Evolutionary conservation across 805 yeast genomes (phyloP).

Genomic region (Yamadazyma laniorum): DNA sequence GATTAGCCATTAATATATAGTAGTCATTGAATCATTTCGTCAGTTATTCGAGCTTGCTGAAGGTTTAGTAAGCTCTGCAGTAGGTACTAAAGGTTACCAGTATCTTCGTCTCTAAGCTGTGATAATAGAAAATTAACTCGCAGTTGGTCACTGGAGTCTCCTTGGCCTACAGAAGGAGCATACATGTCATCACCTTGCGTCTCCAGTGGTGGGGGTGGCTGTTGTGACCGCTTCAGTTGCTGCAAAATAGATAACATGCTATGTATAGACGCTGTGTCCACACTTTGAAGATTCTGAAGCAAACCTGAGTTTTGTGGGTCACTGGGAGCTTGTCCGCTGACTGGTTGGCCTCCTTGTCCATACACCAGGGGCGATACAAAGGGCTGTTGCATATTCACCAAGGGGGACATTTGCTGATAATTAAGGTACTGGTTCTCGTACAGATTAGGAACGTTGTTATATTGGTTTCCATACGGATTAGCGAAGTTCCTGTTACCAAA

Average conservation of each 20-base stretch:
- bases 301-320: too few species aligned
- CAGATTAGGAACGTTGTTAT: too few species aligned
- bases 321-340: too few species aligned
- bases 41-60: neutral
- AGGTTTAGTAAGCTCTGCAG: too few species aligned
- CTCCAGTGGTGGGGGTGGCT: neutral
- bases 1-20: conserved; percentile 4
- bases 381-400: too few species aligned
- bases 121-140: conserved; percentile 13
- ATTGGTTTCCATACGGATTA: too few species aligned
- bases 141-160: neutral
- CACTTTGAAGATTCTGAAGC: conserved; percentile 14
- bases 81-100: too few species aligned
- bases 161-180: neutral
- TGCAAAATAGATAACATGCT: conserved; percentile 30
- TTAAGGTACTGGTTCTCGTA: too few species aligned
- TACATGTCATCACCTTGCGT: neutral
- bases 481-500: too few species aligned
- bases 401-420: too few species aligned
- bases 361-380: too few species aligned
- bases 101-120: conserved; percentile 7
- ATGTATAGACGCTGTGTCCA: conserved; percentile 36
- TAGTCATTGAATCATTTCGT: neutral
- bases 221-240: conserved; percentile 22
- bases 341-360: too few species aligned